Evolutionary conservation across 192 early-diverging fungal species (phyloP), one percentile per base, ranked within the genome.

Genomic region (Fimicolochytrium jonesii): DNA sequence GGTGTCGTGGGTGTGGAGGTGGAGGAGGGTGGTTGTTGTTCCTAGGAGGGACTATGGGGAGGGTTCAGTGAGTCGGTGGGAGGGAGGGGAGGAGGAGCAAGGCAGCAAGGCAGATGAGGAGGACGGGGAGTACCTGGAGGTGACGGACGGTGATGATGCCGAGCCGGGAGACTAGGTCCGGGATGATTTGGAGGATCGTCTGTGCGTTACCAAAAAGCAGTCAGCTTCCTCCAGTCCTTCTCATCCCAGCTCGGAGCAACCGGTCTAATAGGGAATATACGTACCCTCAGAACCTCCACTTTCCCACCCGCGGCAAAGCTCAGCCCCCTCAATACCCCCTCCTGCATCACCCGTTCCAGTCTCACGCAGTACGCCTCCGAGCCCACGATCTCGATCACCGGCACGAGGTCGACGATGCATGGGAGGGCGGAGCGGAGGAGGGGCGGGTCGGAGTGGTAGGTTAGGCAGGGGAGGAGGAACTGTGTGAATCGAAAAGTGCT

Each of bases 231-330:
- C 6, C n/a, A 67, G 2, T 5, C 57, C 17, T 37, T 25, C 29
- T 51, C 43, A 13, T 23, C 7, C 32, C 20, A 1, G 22, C 33
- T 11, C 11, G 31, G 20, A 13, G 18, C n/a, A n/a, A n/a, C n/a
- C n/a, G n/a, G n/a, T n/a, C n/a, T n/a, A 1, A 23, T 17, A 34
- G 0, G 45, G 33, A 50, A 29, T 9, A 36, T 29, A 67, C 28
- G 22, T 37, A 69, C 67, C 31, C 63, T 52, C 49, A 70, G 44
- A n/a, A 64, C 34, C 17, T 48, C 55, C 15, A 71, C 26, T 17
- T 65, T 72, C 3, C 65, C 69, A 13, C 69, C 74, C 54, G 72
- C 63, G 4, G 74, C 35, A n/a, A 76, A 53, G 18, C 22, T 42
- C 30, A 76, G 48, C 4, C 61, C 65, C 13, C 67, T 26, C n/a